Evolutionary conservation across 805 yeast species (phyloP), one percentile per base, ranked within the genome.

Genomic region (Helenozyma rhizophorensis): DNA sequence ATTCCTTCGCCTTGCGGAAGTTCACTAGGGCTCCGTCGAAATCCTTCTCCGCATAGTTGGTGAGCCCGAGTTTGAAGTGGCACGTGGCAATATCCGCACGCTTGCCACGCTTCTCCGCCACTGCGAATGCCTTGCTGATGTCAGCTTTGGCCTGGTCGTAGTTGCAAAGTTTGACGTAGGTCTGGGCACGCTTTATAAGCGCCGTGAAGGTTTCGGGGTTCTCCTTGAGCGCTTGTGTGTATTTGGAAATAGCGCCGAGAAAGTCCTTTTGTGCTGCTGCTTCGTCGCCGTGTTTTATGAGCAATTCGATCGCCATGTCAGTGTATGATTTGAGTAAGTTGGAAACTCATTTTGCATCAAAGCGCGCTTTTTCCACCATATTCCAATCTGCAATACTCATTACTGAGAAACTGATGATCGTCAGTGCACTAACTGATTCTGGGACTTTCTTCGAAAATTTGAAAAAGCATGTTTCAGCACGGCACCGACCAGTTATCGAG

Each of bases 111-210:
- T 53, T 56, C 25, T 62, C 58, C 1, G 82, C 80, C 19, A 70
- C 44, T 2, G 51, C 44, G 26, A 68, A 54, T 1, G 83, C 79
- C 21, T 57, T 54, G 4, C 60, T 43, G 21, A 76, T 64, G 45
- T 70, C 73, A 3, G 58, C 55, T 30, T 70, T 55, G 2, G 84
- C 77, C 14, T 52, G 54, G 27, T 72, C 76, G 54, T 64, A 68
- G 34, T 71, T 62, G 35, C 64, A 57, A 28, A 67, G 45, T 43
- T 75, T 70, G 39, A 71, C 71, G 42, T 71, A 58, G 4, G 72
- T 66, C 12, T 68, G 71, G 9, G 82, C 62, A 37, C 78, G 54
- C 40, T 77, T 67, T 3, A 73, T 36, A 13, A 64, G 58, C 0
- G 82, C 74, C 25, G 53, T 58, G 29, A 72, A 64, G 12, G 80